Evolutionary conservation across 106 monocot species (phyloP).

Genomic region (Apostasia shenzhenica): DNA sequence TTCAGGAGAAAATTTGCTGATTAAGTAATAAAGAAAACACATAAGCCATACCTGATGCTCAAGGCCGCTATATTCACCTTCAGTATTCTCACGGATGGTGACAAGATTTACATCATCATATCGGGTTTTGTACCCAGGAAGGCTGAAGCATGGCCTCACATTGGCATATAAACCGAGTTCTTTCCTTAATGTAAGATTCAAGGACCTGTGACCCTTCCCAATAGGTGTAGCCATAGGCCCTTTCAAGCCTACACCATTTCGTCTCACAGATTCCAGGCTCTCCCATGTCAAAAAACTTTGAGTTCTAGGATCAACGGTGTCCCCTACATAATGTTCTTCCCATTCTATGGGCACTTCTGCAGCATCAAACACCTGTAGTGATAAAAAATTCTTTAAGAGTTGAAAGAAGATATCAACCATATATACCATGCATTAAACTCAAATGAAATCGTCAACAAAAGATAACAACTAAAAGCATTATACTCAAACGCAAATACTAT

Average conservation of each 20-base stretch:
- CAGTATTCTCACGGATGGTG: conserved; percentile 90
- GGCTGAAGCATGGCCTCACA: conserved; percentile 82
- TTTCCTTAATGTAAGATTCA: conserved; percentile 85
- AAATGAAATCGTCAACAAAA: background rate
- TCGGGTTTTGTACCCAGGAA: conserved; percentile 81
- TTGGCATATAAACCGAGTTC: conserved; percentile 88
- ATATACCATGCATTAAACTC: background rate
- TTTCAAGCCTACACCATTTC: conserved; percentile 80
- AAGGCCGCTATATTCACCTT: conserved; percentile 96
- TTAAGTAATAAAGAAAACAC: background rate
- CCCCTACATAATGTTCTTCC: conserved; percentile 87
- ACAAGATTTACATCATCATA: conserved; percentile 88
- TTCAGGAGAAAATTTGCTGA: background rate
- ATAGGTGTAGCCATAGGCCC: conserved; percentile 98
- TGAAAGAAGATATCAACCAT: background rate
- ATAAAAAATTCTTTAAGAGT: background rate
- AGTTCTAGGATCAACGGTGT: conserved; percentile 80
- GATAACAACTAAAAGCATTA: too few species aligned
- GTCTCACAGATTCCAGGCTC: conserved; percentile 82
- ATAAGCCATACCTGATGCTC: conserved; percentile 69
- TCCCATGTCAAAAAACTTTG: conserved; percentile 91
- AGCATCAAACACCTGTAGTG: conserved; percentile 66
- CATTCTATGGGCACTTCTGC: conserved; percentile 81
- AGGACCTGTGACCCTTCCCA: conserved; percentile 92
- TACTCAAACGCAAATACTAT: too few species aligned